Percentiles rank a stretch among this genome's conserved stretches.
phyloP scores from a whole-genome alignment of 345 rosid species.

The Ceriops decandra region DNA sequence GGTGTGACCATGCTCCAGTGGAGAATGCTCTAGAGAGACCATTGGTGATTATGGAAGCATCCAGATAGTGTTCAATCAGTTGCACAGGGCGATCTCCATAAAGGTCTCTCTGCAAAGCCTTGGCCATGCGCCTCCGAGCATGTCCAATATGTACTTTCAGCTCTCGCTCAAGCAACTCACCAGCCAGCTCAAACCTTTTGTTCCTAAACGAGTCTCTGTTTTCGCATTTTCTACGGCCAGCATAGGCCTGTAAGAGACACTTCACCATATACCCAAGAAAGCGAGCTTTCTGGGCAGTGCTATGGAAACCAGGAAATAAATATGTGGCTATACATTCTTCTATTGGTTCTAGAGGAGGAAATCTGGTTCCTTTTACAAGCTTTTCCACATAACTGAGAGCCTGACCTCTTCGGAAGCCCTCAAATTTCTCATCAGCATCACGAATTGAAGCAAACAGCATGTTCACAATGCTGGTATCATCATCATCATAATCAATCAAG shows the following conservation, averaged over 20 bases:
- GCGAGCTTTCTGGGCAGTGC: conserved; percentile 65
- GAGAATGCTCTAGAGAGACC: conserved; percentile 93
- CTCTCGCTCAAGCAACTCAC: conserved; percentile 85
- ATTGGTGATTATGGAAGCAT: conserved; percentile 84
- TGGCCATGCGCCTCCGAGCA: conserved; percentile 68
- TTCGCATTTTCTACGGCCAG: conserved; percentile 69
- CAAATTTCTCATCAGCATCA: conserved; percentile 60
- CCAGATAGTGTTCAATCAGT: conserved; percentile 72
- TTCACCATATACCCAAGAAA: conserved; percentile 91
- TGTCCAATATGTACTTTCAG: conserved; percentile 68
- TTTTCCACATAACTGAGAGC: conserved; percentile 42
- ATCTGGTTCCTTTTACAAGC: conserved; percentile 46
- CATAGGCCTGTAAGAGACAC: conserved; percentile 65
- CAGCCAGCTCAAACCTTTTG: conserved; percentile 83
- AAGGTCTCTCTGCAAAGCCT: conserved; percentile 71
- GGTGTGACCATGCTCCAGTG: conserved; percentile 97
- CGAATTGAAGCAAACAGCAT: conserved; percentile 58
- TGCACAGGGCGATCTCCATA: conserved; percentile 55
- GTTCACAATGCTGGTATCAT: conserved; percentile 54
- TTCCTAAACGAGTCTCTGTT: conserved; percentile 81
- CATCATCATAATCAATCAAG: conserved; percentile 50
- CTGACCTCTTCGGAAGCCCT: conserved; percentile 43
- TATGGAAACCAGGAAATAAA: conserved; percentile 62
- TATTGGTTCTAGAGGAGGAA: conserved; percentile 65
- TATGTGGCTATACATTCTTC: conserved; percentile 53